phyloP scores from a whole-genome alignment of 257 asterid genomes.

The Nicotiana knightiana region DNA sequence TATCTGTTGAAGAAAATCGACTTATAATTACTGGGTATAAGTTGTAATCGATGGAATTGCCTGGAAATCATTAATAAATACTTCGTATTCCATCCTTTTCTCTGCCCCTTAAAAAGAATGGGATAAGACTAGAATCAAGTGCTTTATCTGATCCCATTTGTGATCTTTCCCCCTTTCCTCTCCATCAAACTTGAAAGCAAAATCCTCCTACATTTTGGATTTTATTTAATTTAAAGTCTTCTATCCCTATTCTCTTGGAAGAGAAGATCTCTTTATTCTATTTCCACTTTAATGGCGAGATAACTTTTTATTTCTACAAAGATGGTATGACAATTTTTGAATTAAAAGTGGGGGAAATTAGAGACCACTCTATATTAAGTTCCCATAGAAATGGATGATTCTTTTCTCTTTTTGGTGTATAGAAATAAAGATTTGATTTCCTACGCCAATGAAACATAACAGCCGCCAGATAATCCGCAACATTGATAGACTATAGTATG shows the following conservation, averaged over 20 bases:
- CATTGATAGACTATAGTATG: neutral
- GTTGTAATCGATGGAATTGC: neutral
- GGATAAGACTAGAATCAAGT: neutral
- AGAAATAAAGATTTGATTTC: neutral
- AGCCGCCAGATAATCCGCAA: neutral
- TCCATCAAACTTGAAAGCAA: conserved; percentile 2
- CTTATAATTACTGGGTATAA: neutral
- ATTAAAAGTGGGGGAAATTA: too few species aligned
- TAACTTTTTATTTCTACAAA: neutral
- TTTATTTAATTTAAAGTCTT: neutral
- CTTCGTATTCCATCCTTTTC: neutral
- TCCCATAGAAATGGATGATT: neutral
- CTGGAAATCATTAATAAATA: too few species aligned
- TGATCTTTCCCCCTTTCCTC: neutral
- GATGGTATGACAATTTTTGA: neutral
- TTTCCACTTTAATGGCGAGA: neutral
- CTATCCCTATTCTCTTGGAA: neutral
- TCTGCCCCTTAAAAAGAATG: neutral
- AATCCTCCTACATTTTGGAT: neutral
- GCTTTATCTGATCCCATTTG: neutral
- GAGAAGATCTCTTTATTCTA: neutral
- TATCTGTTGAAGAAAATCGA: too few species aligned
- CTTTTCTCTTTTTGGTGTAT: too few species aligned
- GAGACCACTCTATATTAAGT: neutral
- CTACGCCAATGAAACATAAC: neutral